Conservation (phyloP, 305 asterid species). For the Solanum hybrid region DNA sequence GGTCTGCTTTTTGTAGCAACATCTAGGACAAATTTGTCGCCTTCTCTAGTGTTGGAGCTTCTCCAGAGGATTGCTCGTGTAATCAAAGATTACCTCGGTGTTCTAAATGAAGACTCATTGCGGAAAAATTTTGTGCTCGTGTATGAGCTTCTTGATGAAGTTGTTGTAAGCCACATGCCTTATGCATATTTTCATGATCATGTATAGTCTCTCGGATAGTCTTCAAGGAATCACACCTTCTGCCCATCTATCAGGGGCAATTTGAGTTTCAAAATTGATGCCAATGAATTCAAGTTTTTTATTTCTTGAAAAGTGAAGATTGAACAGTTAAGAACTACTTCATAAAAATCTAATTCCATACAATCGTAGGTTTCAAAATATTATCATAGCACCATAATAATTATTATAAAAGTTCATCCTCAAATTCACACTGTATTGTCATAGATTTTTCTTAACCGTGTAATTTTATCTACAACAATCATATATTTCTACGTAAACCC, state of each 20-base stretch:
- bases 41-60: slow-evolving; percentile 94
- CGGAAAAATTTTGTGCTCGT: slow-evolving; percentile 94
- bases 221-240: neutral
- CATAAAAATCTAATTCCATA: neutral
- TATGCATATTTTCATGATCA: neutral
- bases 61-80: slow-evolving; percentile 96
- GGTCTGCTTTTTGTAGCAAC: slow-evolving; percentile 93
- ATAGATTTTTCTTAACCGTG: neutral
- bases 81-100: slow-evolving; percentile 93
- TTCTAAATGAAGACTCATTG: slow-evolving; percentile 86
- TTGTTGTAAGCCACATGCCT: slow-evolving; percentile 52
- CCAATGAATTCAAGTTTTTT: neutral
- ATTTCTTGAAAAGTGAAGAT: neutral
- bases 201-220: neutral
- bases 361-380: neutral
- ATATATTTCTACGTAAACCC: neutral
- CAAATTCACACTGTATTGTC: neutral
- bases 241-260: neutral
- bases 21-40: slow-evolving; percentile 74
- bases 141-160: slow-evolving; percentile 97
- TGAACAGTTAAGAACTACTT: neutral
- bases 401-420: neutral
- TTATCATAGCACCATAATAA: neutral
- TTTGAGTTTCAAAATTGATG: neutral
- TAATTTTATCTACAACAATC: neutral